Evolutionary conservation across 2,329 filamentous ascomycete genomes (phyloP).

Genomic region (Aureobasidium sp.): DNA sequence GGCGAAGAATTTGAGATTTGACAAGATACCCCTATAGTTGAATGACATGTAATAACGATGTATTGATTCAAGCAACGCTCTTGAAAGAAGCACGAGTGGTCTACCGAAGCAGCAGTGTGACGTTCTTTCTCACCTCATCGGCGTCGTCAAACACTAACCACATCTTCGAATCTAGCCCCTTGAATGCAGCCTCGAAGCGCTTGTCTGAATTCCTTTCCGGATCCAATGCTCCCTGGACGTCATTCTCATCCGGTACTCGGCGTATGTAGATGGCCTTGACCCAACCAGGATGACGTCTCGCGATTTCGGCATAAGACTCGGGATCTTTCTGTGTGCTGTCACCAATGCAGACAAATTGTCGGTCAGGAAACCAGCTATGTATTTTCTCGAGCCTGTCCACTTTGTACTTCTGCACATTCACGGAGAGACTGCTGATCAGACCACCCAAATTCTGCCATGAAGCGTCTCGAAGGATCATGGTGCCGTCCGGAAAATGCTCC

Average conservation of each 20-base stretch:
- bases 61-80: too few relatives aligned
- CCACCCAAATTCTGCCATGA: conserved; percentile 80
- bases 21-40: too few relatives aligned
- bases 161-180: conserved; percentile 57
- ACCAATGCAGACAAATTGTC: conserved; percentile 76
- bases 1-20: too few relatives aligned
- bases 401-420: conserved; percentile 82
- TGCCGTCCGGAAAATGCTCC: conserved; percentile 65
- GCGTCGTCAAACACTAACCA: conserved; percentile 84
- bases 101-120: conserved; percentile 19
- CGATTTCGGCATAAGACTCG: conserved; percentile 79
- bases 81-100: background rate
- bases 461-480: conserved; percentile 75
- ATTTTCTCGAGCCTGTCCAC: conserved; percentile 71
- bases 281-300: conserved; percentile 63
- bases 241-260: conserved; percentile 58
- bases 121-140: conserved; percentile 48
- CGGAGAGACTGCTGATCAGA: conserved; percentile 69
- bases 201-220: conserved; percentile 61
- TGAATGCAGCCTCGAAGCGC: conserved; percentile 78
- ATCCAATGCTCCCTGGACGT: conserved; percentile 62
- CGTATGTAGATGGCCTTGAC: conserved; percentile 78
- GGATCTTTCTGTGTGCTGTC: conserved; percentile 90
- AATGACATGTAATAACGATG: background rate
- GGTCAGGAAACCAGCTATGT: conserved; percentile 66